Percentiles rank a stretch among this genome's conserved stretches.
Evolutionary conservation across 352 stramenopile genomes (phyloP).

Genomic region (Detonula confervacea): DNA sequence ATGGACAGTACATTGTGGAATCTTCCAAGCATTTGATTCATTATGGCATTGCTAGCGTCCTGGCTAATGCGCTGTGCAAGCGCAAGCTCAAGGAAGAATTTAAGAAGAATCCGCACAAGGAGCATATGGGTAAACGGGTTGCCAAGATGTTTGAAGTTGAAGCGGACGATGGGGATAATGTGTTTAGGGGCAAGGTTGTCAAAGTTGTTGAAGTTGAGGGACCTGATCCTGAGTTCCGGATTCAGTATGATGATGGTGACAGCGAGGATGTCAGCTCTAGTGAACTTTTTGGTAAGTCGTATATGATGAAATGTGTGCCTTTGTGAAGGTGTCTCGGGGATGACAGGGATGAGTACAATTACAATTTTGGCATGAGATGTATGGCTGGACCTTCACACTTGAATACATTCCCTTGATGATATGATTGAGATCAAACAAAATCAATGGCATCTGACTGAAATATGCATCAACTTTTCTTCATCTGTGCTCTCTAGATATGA

Average conservation of each 20-base stretch:
- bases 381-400: too few relatives aligned
- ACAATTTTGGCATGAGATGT: too few relatives aligned
- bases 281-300: conserved; percentile 43
- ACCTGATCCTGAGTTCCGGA: conserved; percentile 29
- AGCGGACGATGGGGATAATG: conserved; percentile 53
- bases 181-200: conserved; percentile 48
- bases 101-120: conserved; percentile 4
- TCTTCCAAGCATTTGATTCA: conserved; percentile 60
- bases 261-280: conserved; percentile 36
- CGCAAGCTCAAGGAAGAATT: conserved; percentile 20
- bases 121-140: conserved; percentile 48
- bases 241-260: conserved; percentile 63
- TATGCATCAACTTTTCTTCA: not conserved
- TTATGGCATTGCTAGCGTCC: conserved; percentile 50
- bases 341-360: too few relatives aligned
- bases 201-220: conserved; percentile 26
- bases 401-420: too few relatives aligned
- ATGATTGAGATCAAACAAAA: too few relatives aligned
- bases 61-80: conserved; percentile 20
- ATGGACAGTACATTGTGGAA: conserved; percentile 32
- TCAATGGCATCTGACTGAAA: conserved; percentile 5
- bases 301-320: too few relatives aligned
- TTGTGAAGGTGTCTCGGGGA: too few relatives aligned
- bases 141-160: conserved; percentile 58
- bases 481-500: conserved; percentile 28